These are phyloP conservation scores for Nemania bipapillata DNA, from an alignment of 2,329 filamentous ascomycete species.

Conservation along the genomic window DNA sequence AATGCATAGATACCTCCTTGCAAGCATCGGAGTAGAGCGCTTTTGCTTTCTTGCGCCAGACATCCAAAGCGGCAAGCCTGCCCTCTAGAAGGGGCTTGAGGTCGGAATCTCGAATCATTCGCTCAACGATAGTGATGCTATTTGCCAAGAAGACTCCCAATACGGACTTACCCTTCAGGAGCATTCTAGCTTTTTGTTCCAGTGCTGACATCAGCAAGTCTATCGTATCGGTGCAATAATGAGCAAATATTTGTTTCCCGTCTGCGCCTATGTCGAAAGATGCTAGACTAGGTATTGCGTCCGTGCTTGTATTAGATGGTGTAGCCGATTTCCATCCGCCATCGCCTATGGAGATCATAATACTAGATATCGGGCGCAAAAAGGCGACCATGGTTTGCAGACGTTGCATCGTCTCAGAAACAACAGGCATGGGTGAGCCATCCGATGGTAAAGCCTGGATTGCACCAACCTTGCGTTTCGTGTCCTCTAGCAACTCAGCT, in stretches of 20 bases:
- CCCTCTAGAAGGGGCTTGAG: conserved; percentile 76
- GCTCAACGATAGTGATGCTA: conserved; percentile 83
- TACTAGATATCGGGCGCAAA: conserved; percentile 83
- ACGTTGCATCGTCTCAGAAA: conserved; percentile 85
- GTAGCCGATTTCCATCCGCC: conserved; percentile 80
- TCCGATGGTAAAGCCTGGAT: conserved; percentile 79
- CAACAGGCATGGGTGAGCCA: conserved; percentile 79
- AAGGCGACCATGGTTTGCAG: conserved; percentile 89
- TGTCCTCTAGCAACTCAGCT: conserved; percentile 84
- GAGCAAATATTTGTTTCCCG: conserved; percentile 84
- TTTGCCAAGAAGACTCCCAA: conserved; percentile 93
- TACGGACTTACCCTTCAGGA: conserved; percentile 80
- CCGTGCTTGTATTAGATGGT: conserved; percentile 64
- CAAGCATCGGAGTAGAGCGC: conserved; percentile 85
- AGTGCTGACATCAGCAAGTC: conserved; percentile 80
- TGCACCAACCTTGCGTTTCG: conserved; percentile 72
- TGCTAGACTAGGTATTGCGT: conserved; percentile 75
- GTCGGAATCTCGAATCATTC: conserved; percentile 84
- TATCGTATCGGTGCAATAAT: conserved; percentile 90
- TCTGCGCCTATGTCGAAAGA: conserved; percentile 91
- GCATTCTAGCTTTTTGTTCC: conserved; percentile 75
- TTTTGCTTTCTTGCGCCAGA: conserved; percentile 87
- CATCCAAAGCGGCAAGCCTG: conserved; percentile 75
- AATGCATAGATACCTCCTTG: conserved; percentile 84
- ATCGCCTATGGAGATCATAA: conserved; percentile 91